Conservation (phyloP, 2,329 filamentous ascomycete species). For the Aspergillus tamarii region DNA sequence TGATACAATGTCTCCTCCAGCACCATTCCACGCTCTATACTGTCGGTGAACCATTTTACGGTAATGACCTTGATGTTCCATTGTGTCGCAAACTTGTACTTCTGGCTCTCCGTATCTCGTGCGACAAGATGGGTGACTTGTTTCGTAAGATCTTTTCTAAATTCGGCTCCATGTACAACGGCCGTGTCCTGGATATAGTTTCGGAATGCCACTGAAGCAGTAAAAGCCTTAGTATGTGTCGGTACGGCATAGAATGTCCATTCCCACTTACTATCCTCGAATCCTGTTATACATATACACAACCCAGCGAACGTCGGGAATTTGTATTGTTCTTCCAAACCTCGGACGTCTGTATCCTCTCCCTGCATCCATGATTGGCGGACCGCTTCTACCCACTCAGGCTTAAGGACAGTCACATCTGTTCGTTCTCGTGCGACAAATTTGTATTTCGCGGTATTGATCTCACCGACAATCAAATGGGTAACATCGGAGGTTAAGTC, state of each 20-base stretch:
- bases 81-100: constrained; percentile 82
- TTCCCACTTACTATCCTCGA: constrained; percentile 61
- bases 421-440: constrained; percentile 89
- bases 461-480: constrained; percentile 87
- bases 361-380: constrained; percentile 79
- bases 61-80: constrained; percentile 83
- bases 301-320: constrained; percentile 54
- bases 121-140: constrained; percentile 87
- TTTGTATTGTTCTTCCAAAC: constrained; percentile 64
- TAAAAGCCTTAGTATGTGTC: background rate
- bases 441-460: constrained; percentile 89
- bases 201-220: constrained; percentile 61
- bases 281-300: constrained; percentile 70
- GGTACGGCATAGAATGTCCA: background rate
- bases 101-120: constrained; percentile 76
- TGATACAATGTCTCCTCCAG: constrained; percentile 86
- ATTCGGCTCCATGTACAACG: constrained; percentile 73
- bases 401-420: constrained; percentile 80
- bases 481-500: constrained; percentile 96
- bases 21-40: constrained; percentile 82
- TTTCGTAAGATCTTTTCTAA: constrained; percentile 85
- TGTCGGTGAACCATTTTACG: constrained; percentile 83
- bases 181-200: constrained; percentile 71
- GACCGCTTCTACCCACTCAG: constrained; percentile 83
- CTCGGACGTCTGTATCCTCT: constrained; percentile 70